Evolutionary conservation across 2,329 filamentous ascomycete genomes (phyloP), one percentile per base, ranked within the genome.

Genomic region (Peltaster fructicola): DNA sequence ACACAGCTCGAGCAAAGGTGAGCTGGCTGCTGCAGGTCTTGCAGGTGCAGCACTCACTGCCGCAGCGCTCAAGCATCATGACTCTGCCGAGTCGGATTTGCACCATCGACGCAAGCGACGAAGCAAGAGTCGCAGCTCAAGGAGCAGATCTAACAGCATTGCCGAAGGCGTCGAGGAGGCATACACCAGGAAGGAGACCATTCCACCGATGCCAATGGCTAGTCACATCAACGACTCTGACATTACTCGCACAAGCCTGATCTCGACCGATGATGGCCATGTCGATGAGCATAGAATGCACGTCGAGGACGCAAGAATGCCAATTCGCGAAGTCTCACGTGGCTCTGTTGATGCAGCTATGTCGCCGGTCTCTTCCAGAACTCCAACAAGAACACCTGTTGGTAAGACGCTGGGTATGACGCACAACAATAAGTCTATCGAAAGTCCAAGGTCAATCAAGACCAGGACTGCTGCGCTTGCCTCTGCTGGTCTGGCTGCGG

Each of bases 201-300:
- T 78, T 8, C 75, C 82, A 5, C 79, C 79, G 5, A 81, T 93
- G 74, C 85, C 85, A 3, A 63, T 92, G 33, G 74, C 77, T 50
- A 92, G 84, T 50, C 79, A 81, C 28, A 68, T 91, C 29, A 76
- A 79, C 36, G 69, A 77, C 20, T 91, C 85, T 0, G 84, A 93
- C 25, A 52, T 93, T 27, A 95, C 85, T 1, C 66, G 85, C 38
- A 76, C 76, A 9, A 93, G 85, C 0, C 79, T 95, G 26, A 54
- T 88, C 10, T 88, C 84, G 4, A 41, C 71, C 65, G 39, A 66
- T 65, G 51, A 52, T 24, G 40, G 59, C 52, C 40, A 63, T 2
- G 70, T 72, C 8, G n/a, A n/a, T n/a, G n/a, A n/a, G n/a, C n/a
- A n/a, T n/a, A n/a, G n/a, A n/a, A n/a, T n/a, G n/a, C n/a, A n/a